Base-by-base conservation (phyloP, 2,329 filamentous ascomycete genomes). In the Fusarium sp. region DNA sequence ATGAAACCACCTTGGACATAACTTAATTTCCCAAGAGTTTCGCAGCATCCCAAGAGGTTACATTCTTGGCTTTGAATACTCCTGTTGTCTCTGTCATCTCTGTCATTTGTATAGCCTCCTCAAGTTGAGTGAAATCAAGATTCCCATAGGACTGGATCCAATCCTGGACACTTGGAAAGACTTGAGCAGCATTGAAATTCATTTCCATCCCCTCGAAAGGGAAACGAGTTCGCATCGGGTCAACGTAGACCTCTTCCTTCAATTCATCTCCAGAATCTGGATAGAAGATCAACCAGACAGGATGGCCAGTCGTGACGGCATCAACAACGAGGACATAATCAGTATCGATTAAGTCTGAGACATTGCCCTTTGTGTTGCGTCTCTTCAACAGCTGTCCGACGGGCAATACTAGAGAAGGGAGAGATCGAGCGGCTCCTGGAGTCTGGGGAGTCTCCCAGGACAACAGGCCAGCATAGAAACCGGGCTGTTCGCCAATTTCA, bases 161-260 rank as follows among this genome's bases (percentile, higher is more conserved):
- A 8, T 7, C 1, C 17, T n/a, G 26, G 3, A 46, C 0, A 1
- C 26, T 6, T 15, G 44, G 18, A 0, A 46, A 1, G 7, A 30
- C 26, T 9, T 15, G 13, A 12, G 14, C 4, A 6, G 26, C 44
- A 30, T 46, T 20, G 6, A 46, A 48, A 27, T 30, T 48, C 18
- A 30, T 48, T 30, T 9, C 9, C n/a, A 30, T 2, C 4, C 5
- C 13, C 18, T 30, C 5, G 6, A 46, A 46, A 4, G 18, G 11
- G 12, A 23, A 23, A 46, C 3, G 4, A 6, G 18, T 8, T 3
- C 45, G n/a, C 1, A 2, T 48, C 27, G 45, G 26, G 5, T 30
- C 0, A 13, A 48, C 5, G 0, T 4, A 5, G 1, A 3, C 3
- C 30, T 4, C 26, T 2, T 46, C 44, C 7, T 26, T 26, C 6